Percentiles rank a stretch among this genome's conserved stretches.
phyloP scores from a whole-genome alignment of 257 asterid species.

The Penstemon barbatus region DNA sequence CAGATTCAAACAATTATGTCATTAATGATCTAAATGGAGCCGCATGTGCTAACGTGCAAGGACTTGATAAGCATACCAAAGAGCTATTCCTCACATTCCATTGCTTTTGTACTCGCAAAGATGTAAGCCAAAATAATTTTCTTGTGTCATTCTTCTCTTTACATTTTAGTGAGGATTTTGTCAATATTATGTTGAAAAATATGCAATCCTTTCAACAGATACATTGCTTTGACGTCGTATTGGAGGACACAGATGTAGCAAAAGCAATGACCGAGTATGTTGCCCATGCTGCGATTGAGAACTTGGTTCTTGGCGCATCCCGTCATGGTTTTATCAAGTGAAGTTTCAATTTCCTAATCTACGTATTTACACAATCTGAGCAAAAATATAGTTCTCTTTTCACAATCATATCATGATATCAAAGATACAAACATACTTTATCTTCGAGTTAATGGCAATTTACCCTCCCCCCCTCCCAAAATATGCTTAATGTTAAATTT shows the following conservation, averaged over 20 bases:
- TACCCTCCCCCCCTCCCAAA: too few species aligned
- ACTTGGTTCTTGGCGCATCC: slow-evolving; percentile 80
- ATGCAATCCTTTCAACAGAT: slow-evolving; percentile 41
- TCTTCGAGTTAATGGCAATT: too few species aligned
- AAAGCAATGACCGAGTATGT: slow-evolving; percentile 72
- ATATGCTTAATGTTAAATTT: too few species aligned
- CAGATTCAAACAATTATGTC: slow-evolving; percentile 44
- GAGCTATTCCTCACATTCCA: slow-evolving; percentile 70
- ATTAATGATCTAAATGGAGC: slow-evolving; percentile 35
- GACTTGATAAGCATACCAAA: slow-evolving; percentile 49
- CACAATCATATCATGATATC: too few species aligned
- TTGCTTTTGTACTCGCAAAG: slow-evolving; percentile 81
- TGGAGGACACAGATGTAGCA: slow-evolving; percentile 61
- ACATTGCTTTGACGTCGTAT: slow-evolving; percentile 61
- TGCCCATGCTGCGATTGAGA: slow-evolving; percentile 64
- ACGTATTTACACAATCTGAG: too few species aligned
- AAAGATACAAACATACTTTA: too few species aligned
- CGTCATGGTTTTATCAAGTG: slow-evolving; percentile 78
- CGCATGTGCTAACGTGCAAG: slow-evolving; percentile 33
- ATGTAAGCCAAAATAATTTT: slow-evolving; percentile 40
- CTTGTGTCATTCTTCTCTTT: background rate
- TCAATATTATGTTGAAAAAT: background rate
- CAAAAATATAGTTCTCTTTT: too few species aligned
- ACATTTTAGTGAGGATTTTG: background rate
- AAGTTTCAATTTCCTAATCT: slow-evolving; percentile 10